A percentile compares a stretch with the other conserved stretches of the same genome.
Evolutionary conservation across 768 basidiomycete genomes (phyloP).

Genomic region (Coprinopsis strossmayeri): DNA sequence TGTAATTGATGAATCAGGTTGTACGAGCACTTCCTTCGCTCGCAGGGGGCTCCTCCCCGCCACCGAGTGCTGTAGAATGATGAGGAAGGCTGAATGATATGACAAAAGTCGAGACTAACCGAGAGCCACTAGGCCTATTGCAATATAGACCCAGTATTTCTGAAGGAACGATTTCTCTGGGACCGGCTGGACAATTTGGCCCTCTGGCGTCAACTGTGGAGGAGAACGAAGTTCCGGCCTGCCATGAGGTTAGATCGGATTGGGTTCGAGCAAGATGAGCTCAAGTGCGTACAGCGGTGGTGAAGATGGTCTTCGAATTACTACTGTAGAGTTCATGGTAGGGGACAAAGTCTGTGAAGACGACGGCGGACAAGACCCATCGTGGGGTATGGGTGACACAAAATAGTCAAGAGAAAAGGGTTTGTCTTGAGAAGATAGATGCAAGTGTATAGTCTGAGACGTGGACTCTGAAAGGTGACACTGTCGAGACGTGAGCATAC

Average conservation of each 20-base stretch:
- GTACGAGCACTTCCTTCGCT: no score
- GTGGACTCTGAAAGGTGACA: constrained; percentile 57
- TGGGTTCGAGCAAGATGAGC: constrained; percentile 1
- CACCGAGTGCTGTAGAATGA: no score
- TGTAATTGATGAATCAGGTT: no score
- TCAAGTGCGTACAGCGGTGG: constrained; percentile 49
- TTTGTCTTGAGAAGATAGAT: constrained; percentile 33
- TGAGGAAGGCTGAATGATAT: no score
- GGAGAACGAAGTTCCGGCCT: constrained; percentile 68
- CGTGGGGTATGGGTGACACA: constrained; percentile 57
- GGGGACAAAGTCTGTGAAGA: constrained; percentile 15
- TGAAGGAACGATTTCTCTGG: constrained; percentile 77
- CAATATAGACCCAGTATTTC: constrained; percentile 88
- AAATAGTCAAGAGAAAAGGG: constrained; percentile 74
- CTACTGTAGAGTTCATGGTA: constrained; percentile 48
- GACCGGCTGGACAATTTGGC: constrained; percentile 50
- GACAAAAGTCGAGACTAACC: no score
- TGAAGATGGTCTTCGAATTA: constrained; percentile 34
- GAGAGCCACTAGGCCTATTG: constrained; percentile 48
- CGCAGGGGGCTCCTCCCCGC: constrained; percentile 27
- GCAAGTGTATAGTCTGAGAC: constrained; percentile 53
- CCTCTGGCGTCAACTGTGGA: constrained; percentile 59
- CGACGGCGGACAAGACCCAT: constrained; percentile 55
- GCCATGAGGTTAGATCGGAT: constrained; percentile 7
- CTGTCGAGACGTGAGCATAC: constrained; percentile 30